Percentiles rank a stretch among this genome's conserved stretches.
phyloP scores from a whole-genome alignment of 1,284 basidiomycete genomes.

The Ustilago shanxiensis region DNA sequence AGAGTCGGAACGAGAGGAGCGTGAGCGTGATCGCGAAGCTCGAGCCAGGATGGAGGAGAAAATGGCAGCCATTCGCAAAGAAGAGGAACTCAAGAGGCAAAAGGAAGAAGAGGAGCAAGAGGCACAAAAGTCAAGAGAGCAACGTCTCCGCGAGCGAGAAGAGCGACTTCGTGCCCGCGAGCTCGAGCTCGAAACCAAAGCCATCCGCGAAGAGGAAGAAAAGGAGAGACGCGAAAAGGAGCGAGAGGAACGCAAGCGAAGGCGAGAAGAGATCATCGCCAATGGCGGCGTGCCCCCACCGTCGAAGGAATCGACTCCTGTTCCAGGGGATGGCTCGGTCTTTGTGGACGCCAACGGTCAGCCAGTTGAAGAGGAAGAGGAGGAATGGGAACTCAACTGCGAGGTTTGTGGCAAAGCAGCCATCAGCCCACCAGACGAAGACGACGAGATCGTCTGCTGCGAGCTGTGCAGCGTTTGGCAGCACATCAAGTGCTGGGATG shows the following conservation, averaged over 20 bases:
- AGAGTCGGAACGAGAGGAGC: constrained; percentile 75
- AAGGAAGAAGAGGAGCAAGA: constrained; percentile 72
- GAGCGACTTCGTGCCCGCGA: constrained; percentile 70
- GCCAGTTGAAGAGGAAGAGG: constrained; percentile 68
- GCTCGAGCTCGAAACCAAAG: constrained; percentile 62
- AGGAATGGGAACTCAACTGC: constrained; percentile 85
- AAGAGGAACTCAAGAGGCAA: constrained; percentile 74
- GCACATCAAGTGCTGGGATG: constrained; percentile 68
- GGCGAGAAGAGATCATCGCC: constrained; percentile 75
- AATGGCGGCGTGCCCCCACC: constrained; percentile 64
- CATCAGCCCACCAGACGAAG: constrained; percentile 78
- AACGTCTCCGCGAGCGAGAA: constrained; percentile 70
- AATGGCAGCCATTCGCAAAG: constrained; percentile 73
- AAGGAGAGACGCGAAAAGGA: constrained; percentile 50
- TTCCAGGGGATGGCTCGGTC: constrained; percentile 13
- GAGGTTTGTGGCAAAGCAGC: constrained; percentile 81
- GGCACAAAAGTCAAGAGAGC: constrained; percentile 71
- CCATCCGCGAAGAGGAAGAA: constrained; percentile 59
- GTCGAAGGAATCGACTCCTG: constrained; percentile 41
- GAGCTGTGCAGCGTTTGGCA: constrained; percentile 81
- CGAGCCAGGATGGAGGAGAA: constrained; percentile 71
- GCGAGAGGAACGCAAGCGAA: constrained; percentile 74
- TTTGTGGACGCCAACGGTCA: constrained; percentile 10
- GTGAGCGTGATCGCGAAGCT: constrained; percentile 70
- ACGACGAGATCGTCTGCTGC: constrained; percentile 81